Base-by-base conservation (phyloP, 208 protist genomes). In the Leishmania arabica region DNA sequence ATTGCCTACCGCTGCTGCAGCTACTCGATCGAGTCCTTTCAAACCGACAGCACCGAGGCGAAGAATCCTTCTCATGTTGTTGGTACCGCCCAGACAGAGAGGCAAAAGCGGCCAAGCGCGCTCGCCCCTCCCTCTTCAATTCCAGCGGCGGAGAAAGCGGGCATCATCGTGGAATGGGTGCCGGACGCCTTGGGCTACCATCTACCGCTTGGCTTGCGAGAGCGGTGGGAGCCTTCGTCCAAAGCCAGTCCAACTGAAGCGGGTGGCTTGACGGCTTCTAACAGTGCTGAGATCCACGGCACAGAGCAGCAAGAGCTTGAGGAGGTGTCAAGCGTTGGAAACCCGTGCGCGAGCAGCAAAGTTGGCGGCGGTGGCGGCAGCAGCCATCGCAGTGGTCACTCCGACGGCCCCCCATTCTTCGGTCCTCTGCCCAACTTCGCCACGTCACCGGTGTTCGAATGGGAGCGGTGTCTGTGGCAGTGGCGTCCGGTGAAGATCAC, bases 401-500 rank as follows among this genome's bases (percentile, higher is more conserved):
- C 62, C 6, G 65, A 31, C 21, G 72, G 51, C 53, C 70, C 45
- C 37, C 37, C 40, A 37, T 86, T 86, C 42, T 84, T 68, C 49
- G 60, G 78, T 2, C 80, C 81, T 21, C 74, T 84, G 27, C 42
- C 71, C 3, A 11, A 68, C 31, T 88, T 89, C 65, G 64, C 54
- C 19, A 75, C 91, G 0, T 96, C 92, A 6, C 87, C 91, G 4
- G 89, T 96, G 56, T 90, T 90, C 68, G 83, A 87, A 81, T 78
- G 84, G 56, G 19, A 51, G 47, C 84, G 87, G 7, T 87, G 81
- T 45, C 86, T 94, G 37, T 96, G 92, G 91, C 92, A 96, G 77
- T 96, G 92, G 91, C 90, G 92, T 17, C 78, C 91, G 17, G 53
- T 31, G 79, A 77, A n/a, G 51, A 40, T 40, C 42, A 45, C 77